Base-by-base conservation (phyloP, 352 stramenopile species). In the Phytophthora tentaculata region DNA sequence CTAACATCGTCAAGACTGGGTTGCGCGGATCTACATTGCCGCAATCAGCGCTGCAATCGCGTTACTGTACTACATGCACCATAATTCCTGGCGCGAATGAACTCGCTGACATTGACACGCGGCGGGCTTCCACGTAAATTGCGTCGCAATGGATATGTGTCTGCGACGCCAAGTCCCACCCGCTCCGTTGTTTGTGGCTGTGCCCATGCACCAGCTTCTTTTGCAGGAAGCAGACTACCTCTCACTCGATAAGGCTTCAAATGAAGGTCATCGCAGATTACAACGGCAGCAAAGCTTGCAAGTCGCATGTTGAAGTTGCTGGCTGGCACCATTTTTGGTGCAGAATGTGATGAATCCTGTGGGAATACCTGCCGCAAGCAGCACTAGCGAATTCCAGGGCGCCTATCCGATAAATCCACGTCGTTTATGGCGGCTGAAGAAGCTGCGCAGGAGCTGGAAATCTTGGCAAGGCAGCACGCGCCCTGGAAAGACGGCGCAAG, bases 261-360 rank as follows among this genome's bases (percentile, higher is more conserved):
- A 44, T 50, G 49, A 7, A 23, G 44, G 13, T 12, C 14, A n/a
- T 2, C 7, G 35, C 35, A 9, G 10, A 43, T 7, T 28, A n/a
- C 28, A 22, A 6, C 16, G 37, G 14, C 48, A 55, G 47, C 20
- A 17, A 28, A 6, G 55, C 26, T 35, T 44, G 23, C 55, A 41
- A 20, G 14, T 56, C 53, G 48, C 49, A 64, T 19, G 55, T 64
- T 69, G 62, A 69, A 65, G 61, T 68, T 63, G 32, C 37, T 14
- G 24, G 0, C 13, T 19, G n/a, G 28, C 56, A n/a, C 20, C 14
- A 56, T 53, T 53, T 50, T 64, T 55, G 32, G 24, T 45, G 22
- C 45, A 17, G n/a, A n/a, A n/a, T n/a, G n/a, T 52, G 55, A 53
- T 48, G n/a, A 47, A 47, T n/a, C n/a, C n/a, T n/a, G n/a, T n/a